phyloP scores from a whole-genome alignment of 2,329 filamentous ascomycete genomes.

The Mollisiaceae sp. region DNA sequence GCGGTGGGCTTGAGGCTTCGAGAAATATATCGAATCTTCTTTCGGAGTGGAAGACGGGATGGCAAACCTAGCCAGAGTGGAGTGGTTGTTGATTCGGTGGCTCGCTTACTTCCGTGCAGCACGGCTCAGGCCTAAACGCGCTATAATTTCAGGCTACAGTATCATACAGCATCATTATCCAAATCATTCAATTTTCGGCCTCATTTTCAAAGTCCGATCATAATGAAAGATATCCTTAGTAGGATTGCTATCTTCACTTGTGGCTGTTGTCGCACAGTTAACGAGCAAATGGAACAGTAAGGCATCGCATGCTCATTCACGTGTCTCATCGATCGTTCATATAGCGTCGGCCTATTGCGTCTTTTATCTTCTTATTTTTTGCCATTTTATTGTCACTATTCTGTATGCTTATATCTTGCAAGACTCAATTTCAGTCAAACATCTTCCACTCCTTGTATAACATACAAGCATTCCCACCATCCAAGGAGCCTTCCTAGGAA shows the following conservation, averaged over 20 bases:
- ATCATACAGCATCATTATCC: neutral
- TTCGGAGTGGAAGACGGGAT: neutral
- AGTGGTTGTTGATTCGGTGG: neutral
- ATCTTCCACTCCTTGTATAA: neutral
- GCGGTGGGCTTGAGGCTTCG: neutral
- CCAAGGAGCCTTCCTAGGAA: neutral
- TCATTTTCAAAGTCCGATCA: neutral
- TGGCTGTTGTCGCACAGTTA: too few relatives aligned
- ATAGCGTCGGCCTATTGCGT: too few relatives aligned
- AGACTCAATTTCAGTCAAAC: neutral
- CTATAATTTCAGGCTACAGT: neutral
- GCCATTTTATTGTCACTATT: too few relatives aligned
- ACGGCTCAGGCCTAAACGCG: neutral
- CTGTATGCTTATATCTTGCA: too few relatives aligned
- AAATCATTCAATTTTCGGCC: neutral
- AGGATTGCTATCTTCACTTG: too few relatives aligned
- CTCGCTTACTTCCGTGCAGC: neutral
- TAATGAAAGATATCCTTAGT: too few relatives aligned
- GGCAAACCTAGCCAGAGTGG: neutral
- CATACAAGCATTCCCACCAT: neutral
- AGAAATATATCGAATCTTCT: too few relatives aligned
- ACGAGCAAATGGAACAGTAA: too few relatives aligned
- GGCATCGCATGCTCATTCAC: too few relatives aligned
- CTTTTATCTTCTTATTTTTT: too few relatives aligned
- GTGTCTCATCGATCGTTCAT: too few relatives aligned